Evolutionary conservation across 108 stramenopile genomes (phyloP), one percentile per base, ranked within the genome.

Genomic region (Seminavis robusta): DNA sequence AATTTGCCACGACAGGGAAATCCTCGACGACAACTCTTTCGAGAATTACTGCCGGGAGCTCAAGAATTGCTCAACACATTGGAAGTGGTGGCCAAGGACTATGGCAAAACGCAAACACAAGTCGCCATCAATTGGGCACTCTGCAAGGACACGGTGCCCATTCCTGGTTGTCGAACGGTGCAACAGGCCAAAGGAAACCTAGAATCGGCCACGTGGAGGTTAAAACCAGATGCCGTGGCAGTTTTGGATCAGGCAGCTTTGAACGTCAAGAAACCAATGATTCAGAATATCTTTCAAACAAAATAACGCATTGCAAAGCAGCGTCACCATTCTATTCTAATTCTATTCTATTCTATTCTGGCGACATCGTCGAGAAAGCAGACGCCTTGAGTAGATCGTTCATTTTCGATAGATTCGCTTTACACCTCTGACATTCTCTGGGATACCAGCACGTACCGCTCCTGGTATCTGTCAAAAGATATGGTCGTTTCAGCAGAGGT

Each of bases 111-210:
- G 7, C 79, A 73, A 58, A 69, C 87, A 11, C 93, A 94, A 74
- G 84, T 94, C 7, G 93, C 90, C 21, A 87, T 94, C 46, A 94
- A 94, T 58, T 94, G 93, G 93, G 80, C 80, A n/a, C 74, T 89
- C 27, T 77, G 81, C 61, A 90, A 91, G 57, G 88, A 84, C 6
- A 86, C 85, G 0, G 84, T 94, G 7, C 93, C 93, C 3, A 88
- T 94, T 33, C 83, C 87, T 20, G 93, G 93, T 7, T 75, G 65
- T 15, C 67, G 90, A 17, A 91, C 71, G 17, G 40, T 83, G 33
- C 24, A 39, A 37, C 77, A 81, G 67, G 93, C 88, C 15, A 40
- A 69, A 47, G 88, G 88, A 57, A 90, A 88, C 53, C 36, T 88
- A 25, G 80, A 71, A 13, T 69, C 74, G 8, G 70, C 78, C 29